Evolutionary conservation across 2,329 filamentous ascomycete genomes (phyloP), one percentile per base, ranked within the genome.

Genomic region (Xylariaceae sp.): DNA sequence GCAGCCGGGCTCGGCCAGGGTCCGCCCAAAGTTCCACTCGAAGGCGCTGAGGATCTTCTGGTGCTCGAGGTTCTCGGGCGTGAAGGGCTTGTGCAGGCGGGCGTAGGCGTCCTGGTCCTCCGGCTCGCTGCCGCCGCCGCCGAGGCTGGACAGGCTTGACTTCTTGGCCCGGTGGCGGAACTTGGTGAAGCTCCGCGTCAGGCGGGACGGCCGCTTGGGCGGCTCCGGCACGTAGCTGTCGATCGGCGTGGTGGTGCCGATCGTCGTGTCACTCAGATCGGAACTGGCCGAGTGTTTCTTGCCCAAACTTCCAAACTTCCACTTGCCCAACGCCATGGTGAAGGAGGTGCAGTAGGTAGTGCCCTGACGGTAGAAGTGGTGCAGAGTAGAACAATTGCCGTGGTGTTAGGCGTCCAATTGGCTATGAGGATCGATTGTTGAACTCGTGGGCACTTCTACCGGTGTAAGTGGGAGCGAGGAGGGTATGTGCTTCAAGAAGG

Each of bases 41-140:
- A 57, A 56, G 14, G 44, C 36, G 32, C 36, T 47, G 11, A 57
- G 34, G 19, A 57, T 36, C 36, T 51, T 54, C 36, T 56, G 54
- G 38, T 57, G 52, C 35, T 55, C 54, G 17, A 56, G 43, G 31
- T 57, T 57, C 32, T 56, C 50, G 8, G 43, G 42, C 2, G 51
- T 56, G 37, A 57, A 53, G 15, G 52, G 53, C 19, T 49, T 50
- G 39, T 56, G 43, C 11, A 56, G 41, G 29, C 49, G 42, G n/a
- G 47, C 33, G 19, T 39, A 40, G 35, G 50, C 44, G 32, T 42
- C 38, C 16, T 36, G 41, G 19, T 42, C 38, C 28, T 32, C 34
- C 17, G 42, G 35, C 26, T 44, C 44, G 19, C 41, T 48, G 7
- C n/a, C n/a, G n/a, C n/a, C n/a, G n/a, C n/a, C n/a, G n/a, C n/a